Evolutionary conservation across 139 green algal species (phyloP), one percentile per base, ranked within the genome.

Genomic region (Nannochloris sp.): DNA sequence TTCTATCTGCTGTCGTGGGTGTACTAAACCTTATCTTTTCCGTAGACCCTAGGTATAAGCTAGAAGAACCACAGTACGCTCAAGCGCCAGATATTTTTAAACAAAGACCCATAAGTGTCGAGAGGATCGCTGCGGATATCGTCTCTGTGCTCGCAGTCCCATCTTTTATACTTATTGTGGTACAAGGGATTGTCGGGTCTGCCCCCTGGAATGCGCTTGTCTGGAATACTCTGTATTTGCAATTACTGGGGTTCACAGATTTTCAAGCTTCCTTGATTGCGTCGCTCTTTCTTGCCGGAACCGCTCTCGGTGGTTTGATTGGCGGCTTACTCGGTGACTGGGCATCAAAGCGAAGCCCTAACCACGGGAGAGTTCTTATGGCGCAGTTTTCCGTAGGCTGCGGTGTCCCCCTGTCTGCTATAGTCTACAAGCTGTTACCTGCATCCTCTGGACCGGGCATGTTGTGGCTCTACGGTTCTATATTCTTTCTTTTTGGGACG

Each of bases 211-310:
- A 70, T 6, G 78, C 69, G 0, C 54, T 81, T 27, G 62, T 63
- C 0, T 85, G 83, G 53, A 64, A 53, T 42, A 85, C 74, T 3
- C 53, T 85, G 23, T 85, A 76, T 71, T 38, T 84, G 2, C 77
- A 84, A 60, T 66, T 84, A 7, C 68, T 80, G 37, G 75, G 75
- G 23, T 73, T 81, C 42, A 64, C 68, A 7, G 58, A 83, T 63
- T 57, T 68, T n/a, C 54, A 63, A 25, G 63, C 75, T 1, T 65
- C 35, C 3, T 51, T 73, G 24, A 55, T 62, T 3, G 30, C 61
- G 0, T 80, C 80, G 27, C 60, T 73, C 4, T 67, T 64, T 39
- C 59, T 70, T 35, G 58, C 39, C 24, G 74, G 75, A 35, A 44
- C 65, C 4, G 66, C 56, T 19, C 37, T 73, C n/a, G 77, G 77